Base-by-base conservation (phyloP, 371 early-diverging fungal genomes). In the Apophysomyces sp. region DNA sequence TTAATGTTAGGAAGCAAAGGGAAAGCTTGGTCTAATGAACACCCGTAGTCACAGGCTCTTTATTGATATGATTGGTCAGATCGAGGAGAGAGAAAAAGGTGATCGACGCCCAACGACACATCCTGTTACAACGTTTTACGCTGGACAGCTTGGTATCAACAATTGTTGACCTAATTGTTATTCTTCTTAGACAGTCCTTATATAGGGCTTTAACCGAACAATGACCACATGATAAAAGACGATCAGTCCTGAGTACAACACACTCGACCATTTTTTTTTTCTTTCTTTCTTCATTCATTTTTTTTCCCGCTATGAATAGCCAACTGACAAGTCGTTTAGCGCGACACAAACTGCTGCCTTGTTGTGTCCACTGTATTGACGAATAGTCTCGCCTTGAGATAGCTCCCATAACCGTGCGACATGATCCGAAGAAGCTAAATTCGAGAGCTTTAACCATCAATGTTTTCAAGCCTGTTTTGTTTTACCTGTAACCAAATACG, bases 291-390 rank as follows among this genome's bases (percentile, higher is more conserved):
- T 12, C 34, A 7, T 18, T 16, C 41, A 1, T 21, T 44, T 44
- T 44, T 18, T 34, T 34, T 8, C 13, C 13, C 4, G 34, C 13
- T 67, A 77, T 28, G 75, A 54, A 67, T 79, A 76, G 26, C 73
- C 76, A 52, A 79, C 71, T 13, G 87, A 87, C 9, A 89, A 73
- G 77, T 96, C 96, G 72, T 96, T 93, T 57, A 96, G 71, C 15
- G 96, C 94, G 28, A 94, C 91, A 76, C 93, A 92, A n/a, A 92
- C 91, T 18, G 92, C 92, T 1, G 95, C 92, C 66, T 94, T 94
- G 71, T 93, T 89, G 62, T 96, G 96, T 2, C 95, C 96, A 67
- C 88, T 91, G 73, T 94, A 96, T 60, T 94, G 90, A 31, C 94
- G 85, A 59, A 94, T 92, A 0, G 92, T 89, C 37, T 94, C 93